Conservation (phyloP, 805 yeast species). For the Isabelozyma pseudorhagii region DNA sequence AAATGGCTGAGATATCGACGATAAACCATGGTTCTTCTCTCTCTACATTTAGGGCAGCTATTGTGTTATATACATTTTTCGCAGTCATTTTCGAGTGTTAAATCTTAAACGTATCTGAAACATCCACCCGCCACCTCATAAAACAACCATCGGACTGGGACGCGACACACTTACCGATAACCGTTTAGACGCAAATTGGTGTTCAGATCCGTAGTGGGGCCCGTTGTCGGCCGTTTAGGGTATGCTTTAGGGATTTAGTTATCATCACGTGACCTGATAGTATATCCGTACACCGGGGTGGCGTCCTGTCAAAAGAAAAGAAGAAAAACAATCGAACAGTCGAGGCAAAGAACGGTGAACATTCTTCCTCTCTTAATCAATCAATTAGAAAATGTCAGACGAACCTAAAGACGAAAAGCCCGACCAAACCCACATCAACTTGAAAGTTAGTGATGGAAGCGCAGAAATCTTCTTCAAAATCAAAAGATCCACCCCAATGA, state of each 20-base stretch:
- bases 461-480: slow-evolving; percentile 95
- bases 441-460: slow-evolving; percentile 90
- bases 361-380: background rate
- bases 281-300: too few relatives aligned
- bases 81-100: background rate
- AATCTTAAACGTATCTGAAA: slow-evolving; percentile 16
- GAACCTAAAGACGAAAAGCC: slow-evolving; percentile 45
- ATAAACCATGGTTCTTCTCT: background rate
- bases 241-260: too few relatives aligned
- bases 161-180: too few relatives aligned
- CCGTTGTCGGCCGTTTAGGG: too few relatives aligned
- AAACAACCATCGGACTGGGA: slow-evolving; percentile 1
- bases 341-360: background rate
- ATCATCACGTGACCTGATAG: too few relatives aligned
- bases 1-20: slow-evolving; percentile 40
- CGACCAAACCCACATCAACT: slow-evolving; percentile 73
- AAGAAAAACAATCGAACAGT: too few relatives aligned
- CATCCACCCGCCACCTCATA: slow-evolving; percentile 1
- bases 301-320: too few relatives aligned
- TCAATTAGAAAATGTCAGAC: slow-evolving; percentile 13
- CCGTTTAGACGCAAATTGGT: too few relatives aligned
- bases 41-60: background rate
- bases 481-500: slow-evolving; percentile 86
- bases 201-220: too few relatives aligned
- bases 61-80: background rate